Conservation (phyloP, 495 filamentous ascomycete species). For the Hyaloscypha hepaticicola region DNA sequence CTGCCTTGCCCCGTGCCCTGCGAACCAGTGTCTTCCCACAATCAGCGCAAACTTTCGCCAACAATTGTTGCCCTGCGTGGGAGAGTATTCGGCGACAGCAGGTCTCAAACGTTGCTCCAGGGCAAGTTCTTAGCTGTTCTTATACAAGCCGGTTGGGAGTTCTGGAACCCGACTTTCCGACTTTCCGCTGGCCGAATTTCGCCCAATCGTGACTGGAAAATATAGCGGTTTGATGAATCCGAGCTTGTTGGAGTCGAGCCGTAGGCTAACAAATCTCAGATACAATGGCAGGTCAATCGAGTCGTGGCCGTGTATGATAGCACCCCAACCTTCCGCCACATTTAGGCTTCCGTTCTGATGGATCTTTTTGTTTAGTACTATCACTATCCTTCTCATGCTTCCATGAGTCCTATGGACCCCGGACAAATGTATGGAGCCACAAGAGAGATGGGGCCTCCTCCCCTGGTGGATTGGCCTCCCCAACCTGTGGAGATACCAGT, state of each 20-base stretch:
- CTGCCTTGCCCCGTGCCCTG: constrained; percentile 16
- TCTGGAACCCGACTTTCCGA: too few species aligned
- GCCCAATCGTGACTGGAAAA: constrained; percentile 8
- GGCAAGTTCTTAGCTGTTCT: constrained; percentile 15
- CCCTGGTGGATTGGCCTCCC: constrained; percentile 26
- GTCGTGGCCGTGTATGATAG: constrained; percentile 24
- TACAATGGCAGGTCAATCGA: constrained; percentile 28
- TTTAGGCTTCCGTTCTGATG: constrained; percentile 17
- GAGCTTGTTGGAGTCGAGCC: neutral
- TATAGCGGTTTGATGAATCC: constrained; percentile 19
- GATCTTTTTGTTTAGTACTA: constrained; percentile 24
- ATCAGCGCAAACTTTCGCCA: constrained; percentile 4
- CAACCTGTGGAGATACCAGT: constrained; percentile 31
- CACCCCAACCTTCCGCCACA: constrained; percentile 9
- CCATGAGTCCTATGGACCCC: constrained; percentile 16
- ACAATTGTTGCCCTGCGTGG: constrained; percentile 17
- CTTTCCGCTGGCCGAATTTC: constrained; percentile 8
- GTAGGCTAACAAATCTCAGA: constrained; percentile 11
- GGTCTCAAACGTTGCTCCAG: constrained; percentile 1
- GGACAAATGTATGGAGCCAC: constrained; percentile 21
- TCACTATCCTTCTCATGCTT: constrained; percentile 22
- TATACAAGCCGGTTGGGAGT: constrained; percentile 8
- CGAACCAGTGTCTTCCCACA: constrained; percentile 13
- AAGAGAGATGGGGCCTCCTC: constrained; percentile 28
- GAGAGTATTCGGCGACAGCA: neutral